Base-by-base conservation (phyloP, 176 grass and related monocot genomes). In the Urochloa ruziziensis region DNA sequence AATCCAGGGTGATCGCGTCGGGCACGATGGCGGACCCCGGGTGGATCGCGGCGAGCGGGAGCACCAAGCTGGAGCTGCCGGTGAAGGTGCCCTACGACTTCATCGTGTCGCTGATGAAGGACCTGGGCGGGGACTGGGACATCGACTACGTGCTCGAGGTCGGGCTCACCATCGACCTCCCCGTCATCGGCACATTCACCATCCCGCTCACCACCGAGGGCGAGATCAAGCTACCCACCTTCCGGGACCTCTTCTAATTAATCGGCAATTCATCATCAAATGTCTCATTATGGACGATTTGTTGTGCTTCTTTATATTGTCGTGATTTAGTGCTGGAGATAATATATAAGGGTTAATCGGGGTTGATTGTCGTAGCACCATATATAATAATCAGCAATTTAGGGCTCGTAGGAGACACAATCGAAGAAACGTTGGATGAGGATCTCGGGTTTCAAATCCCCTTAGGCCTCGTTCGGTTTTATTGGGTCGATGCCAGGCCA, bases 11-110 rank as follows among this genome's bases (percentile, higher is more conserved):
- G 28, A 82, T 97, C 0, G 95, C 90, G 19, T 91, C 86, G 51
- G 95, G 95, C 13, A 93, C 80, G 34, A 88, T 97, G 43, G 64
- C 90, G 0, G 95, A 97, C 80, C 92, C 95, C 23, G 95, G 95
- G 1, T 97, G 90, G 95, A 92, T 97, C 80, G 84, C 70, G 67
- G 92, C 91, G 44, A 84, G 51, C 34, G 88, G 63, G 48, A 5
- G 37, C 23, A 98, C 95, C 37, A 93, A 94, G 78, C 84, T 98
- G 67, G 90, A 98, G 86, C 43, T 98, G 12, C 88, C 88, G 13
- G 87, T 92, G 51, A 93, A 91, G 89, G 84, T 98, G 78, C 90
- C 88, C 9, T 94, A 98, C 65, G 88, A 98, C 79, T 84, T 98
- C 75, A 27, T 94, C 65, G 72, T 97, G 24, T 81, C 86, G 6